Base-by-base conservation (phyloP, 2,329 filamentous ascomycete genomes). In the Bipolaris bicolor region DNA sequence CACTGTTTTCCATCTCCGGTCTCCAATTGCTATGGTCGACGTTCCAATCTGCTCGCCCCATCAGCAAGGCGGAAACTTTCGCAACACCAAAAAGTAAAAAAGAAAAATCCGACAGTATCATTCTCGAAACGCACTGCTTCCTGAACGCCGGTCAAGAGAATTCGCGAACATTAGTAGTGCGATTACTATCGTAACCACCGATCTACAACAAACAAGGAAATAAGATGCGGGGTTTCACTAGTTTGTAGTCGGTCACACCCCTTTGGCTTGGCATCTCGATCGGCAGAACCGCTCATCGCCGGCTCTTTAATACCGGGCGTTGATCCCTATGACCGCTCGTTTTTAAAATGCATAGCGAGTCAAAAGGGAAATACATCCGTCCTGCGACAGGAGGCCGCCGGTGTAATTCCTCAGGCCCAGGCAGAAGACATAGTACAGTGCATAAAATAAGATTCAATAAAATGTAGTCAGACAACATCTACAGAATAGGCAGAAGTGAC, bases 151-250 rank as follows among this genome's bases (percentile, higher is more conserved):
- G 46, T 37, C 29, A 34, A 18, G 29, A 39, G 9, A 16, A 29
- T 29, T 39, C 46, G 20, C 33, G n/a, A 39, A 39, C 22, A 11
- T 13, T 31, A 31, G 26, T 26, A 16, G 9, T 39, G 20, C 11
- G 22, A 49, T 37, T 39, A 3, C 15, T 9, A 37, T 49, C 34
- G 22, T 22, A 18, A 16, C 33, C 10, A 47, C 13, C 34, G 34
- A 39, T 49, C 46, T 39, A 26, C 34, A 43, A 10, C 6, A 9
- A 13, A 39, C 34, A 31, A 34, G 46, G 22, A 39, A 37, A 37
- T 18, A 3, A 26, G 20, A 49, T 49, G 46, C 46, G 34, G 46
- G 46, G 46, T 20, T 49, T 49, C 34, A 49, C 46, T 49, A 49
- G 46, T 29, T 29, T 43, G 40, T 43, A 26, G 40, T 43, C 24